Base-by-base conservation (phyloP, 2,329 filamentous ascomycete genomes). In the Microascus cirrosus region DNA sequence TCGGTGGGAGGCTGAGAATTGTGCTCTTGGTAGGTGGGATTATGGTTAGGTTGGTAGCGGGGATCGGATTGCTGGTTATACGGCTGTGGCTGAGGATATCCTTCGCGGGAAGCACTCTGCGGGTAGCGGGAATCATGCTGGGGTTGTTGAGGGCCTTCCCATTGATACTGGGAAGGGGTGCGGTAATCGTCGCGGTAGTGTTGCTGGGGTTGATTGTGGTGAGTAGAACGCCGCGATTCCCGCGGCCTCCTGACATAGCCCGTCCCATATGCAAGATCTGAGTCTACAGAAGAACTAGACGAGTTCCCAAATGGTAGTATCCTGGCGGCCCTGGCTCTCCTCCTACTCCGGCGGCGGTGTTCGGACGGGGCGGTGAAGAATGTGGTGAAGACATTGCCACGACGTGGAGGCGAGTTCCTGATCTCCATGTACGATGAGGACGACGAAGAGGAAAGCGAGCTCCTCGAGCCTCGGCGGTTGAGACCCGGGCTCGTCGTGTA, bases 221-320 rank as follows among this genome's bases (percentile, higher is more conserved):
- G 57, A 2, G 55, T 52, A 50, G 61, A 55, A 13, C 54, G 61
- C 28, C 48, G 56, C 10, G 59, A 61, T 42, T 53, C 59, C 12
- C 55, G 42, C n/a, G 54, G 36, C 18, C 71, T 70, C 60, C 76
- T 76, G 53, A 81, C 73, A 61, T 79, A 85, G 18, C 83, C 84
- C 58, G 73, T 77, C 11, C 85, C 85, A 66, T 87, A 89, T 11
- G 85, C 85, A 60, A 89, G 71, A 65, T 89, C 86, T 22, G 80
- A 82, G 68, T 87, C 83, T 58, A 87, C 75, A 1, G 84, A 86
- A 0, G 84, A 87, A 2, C 82, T 85, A 1, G 84, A 88, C 1
- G 81, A 85, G 64, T 84, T 86, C 35, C 73, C 75, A 63, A 83
- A 78, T 59, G 77, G 79, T 50, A 85, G 75, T 57, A 86, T 77